These are phyloP conservation scores for Silene noctiflora DNA, from an alignment of 179 eudicot genomes.

Conservation along the genomic window DNA sequence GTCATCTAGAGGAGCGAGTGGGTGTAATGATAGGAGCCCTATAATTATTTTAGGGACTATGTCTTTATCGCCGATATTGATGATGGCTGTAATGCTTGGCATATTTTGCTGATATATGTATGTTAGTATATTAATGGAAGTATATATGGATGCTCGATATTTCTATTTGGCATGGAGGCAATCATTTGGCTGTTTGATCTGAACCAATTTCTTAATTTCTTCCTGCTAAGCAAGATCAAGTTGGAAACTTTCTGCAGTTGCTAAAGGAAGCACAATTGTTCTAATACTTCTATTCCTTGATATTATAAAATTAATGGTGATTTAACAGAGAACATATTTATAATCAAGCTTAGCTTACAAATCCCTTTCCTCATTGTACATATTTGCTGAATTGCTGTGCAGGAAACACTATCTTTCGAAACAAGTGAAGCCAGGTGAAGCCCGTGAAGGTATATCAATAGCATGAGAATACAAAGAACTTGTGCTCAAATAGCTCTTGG, in stretches of 20 bases:
- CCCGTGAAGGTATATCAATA: neutral
- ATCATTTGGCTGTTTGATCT: too few species aligned
- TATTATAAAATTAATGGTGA: neutral
- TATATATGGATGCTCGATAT: too few species aligned
- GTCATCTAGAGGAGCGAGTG: too few species aligned
- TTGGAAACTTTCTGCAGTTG: too few species aligned
- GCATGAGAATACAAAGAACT: neutral
- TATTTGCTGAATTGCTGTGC: neutral
- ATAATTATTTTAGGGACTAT: too few species aligned
- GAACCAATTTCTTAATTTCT: neutral
- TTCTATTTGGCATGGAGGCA: too few species aligned
- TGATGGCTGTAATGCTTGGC: too few species aligned
- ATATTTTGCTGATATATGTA: too few species aligned
- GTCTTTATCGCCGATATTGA: too few species aligned
- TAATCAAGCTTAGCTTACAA: neutral
- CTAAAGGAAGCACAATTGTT: neutral
- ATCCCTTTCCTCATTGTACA: neutral
- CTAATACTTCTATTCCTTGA: neutral
- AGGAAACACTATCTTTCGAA: neutral
- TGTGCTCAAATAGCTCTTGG: neutral
- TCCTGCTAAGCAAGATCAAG: neutral
- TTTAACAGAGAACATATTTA: neutral
- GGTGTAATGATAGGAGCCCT: too few species aligned
- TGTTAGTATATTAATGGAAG: too few species aligned
- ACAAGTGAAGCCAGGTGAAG: neutral